Evolutionary conservation across 345 rosid genomes (phyloP), one percentile per base, ranked within the genome.

Genomic region (Triadica sebifera): DNA sequence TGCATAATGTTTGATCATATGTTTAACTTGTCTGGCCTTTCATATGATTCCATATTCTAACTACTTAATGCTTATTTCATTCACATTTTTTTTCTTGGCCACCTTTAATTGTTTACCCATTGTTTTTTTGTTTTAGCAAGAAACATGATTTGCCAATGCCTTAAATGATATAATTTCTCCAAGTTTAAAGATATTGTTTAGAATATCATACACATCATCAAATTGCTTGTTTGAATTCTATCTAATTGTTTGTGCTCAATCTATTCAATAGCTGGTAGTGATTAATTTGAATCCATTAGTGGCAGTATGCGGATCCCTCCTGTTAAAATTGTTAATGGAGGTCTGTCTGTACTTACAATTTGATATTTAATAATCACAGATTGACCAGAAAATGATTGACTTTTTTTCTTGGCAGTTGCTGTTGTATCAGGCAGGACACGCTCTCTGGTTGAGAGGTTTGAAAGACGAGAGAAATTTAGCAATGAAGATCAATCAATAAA

Each of bases 341-440:
- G 99, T 95, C 70, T 81, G 92, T 79, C 70, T 65, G 58, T 82
- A 50, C 45, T 45, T 78, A 52, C 46, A 71, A 59, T 75, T 38
- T 57, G 56, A 57, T 74, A 78, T 84, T 66, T 38, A 16, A 46
- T 50, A 70, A 47, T 61, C 55, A 55, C 19, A 22, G 13, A 71
- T 55, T 71, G 37, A 25, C 52, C 74, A 56, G 67, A 52, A 60
- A 78, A 29, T 29, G 34, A 29, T 29, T 37, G 68, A 74, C 8
- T 78, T 65, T 45, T n/a, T 75, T 49, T 75, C 74, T 74, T 87
- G 81, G 88, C 89, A 95, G 99, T 93, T 84, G 96, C 94, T 49
- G 94, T 93, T 69, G 90, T 91, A 76, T 83, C 79, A 13, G 99
- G 99, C 80, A 85, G 96, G 82, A 95, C 97, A 7, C 97, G 99